Conservation (phyloP, 106 monocot species). For the Dioscorea alata region DNA sequence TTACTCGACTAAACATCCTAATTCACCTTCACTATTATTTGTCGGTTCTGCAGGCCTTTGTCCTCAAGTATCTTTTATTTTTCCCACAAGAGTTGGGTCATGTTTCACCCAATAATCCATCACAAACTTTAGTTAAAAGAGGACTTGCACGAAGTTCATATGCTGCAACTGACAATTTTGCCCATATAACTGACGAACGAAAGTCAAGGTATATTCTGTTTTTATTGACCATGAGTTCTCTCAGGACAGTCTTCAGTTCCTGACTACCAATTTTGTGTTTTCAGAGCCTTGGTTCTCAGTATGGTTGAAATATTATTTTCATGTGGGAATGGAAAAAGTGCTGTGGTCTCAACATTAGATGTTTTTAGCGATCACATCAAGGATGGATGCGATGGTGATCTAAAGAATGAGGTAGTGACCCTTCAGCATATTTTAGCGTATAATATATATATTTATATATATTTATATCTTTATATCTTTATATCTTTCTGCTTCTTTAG, state of each 20-base stretch:
- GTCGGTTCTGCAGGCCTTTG: slow-evolving; percentile 50
- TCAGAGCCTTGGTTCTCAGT: slow-evolving; percentile 76
- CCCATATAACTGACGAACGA: slow-evolving; percentile 50
- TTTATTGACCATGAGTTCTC: background rate
- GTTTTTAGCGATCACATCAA: slow-evolving; percentile 19
- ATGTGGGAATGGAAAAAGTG: slow-evolving; percentile 69
- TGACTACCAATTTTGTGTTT: slow-evolving; percentile 14
- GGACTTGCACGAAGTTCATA: slow-evolving; percentile 20
- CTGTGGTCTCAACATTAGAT: slow-evolving; percentile 58
- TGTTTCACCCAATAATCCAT: slow-evolving; percentile 8
- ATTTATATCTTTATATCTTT: background rate
- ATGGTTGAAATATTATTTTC: slow-evolving; percentile 95
- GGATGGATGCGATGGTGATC: slow-evolving; percentile 22
- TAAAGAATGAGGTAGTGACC: slow-evolving; percentile 48
- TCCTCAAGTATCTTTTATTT: slow-evolving; percentile 69
- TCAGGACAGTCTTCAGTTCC: background rate
- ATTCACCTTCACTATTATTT: slow-evolving; percentile 8
- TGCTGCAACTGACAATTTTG: slow-evolving; percentile 31
- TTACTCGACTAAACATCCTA: no score
- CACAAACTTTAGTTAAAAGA: slow-evolving; percentile 25
- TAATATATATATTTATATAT: no score
- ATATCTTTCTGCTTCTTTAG: background rate
- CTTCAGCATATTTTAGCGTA: background rate
- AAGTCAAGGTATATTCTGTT: slow-evolving; percentile 43
- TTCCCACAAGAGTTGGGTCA: slow-evolving; percentile 35